phyloP scores from a whole-genome alignment of 805 yeast genomes.

The Candida qinlingensis region DNA sequence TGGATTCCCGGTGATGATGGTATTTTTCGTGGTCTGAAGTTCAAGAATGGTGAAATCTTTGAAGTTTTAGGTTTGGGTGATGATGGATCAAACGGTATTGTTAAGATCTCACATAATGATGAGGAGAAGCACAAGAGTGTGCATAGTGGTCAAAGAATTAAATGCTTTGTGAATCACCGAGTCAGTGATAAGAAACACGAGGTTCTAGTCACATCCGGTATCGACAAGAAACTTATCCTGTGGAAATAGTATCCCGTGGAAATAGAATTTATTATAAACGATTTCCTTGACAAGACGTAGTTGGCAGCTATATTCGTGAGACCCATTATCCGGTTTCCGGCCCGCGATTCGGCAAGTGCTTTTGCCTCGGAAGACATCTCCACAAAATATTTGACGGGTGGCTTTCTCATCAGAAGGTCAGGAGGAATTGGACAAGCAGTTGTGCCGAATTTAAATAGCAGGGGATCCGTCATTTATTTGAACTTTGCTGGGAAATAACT shows the following conservation, averaged over 20 bases:
- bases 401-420: too few relatives aligned
- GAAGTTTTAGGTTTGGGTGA: conserved; percentile 15
- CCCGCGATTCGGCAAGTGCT: background rate
- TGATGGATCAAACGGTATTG: background rate
- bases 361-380: background rate
- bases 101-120: background rate
- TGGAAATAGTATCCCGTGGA: conserved; percentile 23
- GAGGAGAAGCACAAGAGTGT: background rate
- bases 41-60: conserved; percentile 32
- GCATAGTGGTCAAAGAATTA: conserved; percentile 38
- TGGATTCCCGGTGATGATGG: conserved; percentile 77
- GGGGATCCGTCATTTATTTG: too few relatives aligned
- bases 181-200: conserved; percentile 28
- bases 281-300: too few relatives aligned
- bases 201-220: conserved; percentile 45
- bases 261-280: too few relatives aligned
- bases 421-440: too few relatives aligned
- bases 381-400: background rate
- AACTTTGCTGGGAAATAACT: too few relatives aligned
- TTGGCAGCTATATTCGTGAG: conserved; percentile 1
- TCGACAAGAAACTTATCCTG: conserved; percentile 31
- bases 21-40: conserved; percentile 50
- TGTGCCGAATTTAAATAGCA: too few relatives aligned
- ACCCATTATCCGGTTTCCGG: background rate
- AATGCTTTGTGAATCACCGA: conserved; percentile 31